phyloP scores from a whole-genome alignment of 768 basidiomycete genomes.

The Lactarius deliciosus region DNA sequence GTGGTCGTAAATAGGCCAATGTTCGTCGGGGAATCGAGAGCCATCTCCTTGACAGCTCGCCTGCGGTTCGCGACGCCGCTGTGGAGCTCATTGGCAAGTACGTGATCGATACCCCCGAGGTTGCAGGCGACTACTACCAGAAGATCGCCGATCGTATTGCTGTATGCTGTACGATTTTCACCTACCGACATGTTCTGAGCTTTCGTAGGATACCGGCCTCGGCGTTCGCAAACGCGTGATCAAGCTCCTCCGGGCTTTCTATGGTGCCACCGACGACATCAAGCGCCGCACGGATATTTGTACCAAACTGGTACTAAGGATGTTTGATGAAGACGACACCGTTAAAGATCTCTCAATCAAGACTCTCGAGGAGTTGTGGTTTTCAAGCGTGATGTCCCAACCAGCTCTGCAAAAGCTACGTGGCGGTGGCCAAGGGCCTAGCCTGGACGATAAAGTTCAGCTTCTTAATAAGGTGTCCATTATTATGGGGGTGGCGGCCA shows the following conservation, averaged over 20 bases:
- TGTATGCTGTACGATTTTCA: constrained; percentile 45
- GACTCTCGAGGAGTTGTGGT: constrained; percentile 91
- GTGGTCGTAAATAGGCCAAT: constrained; percentile 49
- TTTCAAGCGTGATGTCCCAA: constrained; percentile 40
- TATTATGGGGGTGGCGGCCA: constrained; percentile 81
- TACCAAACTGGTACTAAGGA: constrained; percentile 74
- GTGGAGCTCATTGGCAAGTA: constrained; percentile 98
- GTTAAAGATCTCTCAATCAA: constrained; percentile 93
- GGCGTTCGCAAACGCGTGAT: constrained; percentile 94
- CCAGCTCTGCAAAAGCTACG: constrained; percentile 36
- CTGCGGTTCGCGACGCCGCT: constrained; percentile 94
- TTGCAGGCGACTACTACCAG: constrained; percentile 87
- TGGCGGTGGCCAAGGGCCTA: constrained; percentile 32
- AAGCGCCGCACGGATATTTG: constrained; percentile 74
- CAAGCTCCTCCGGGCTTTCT: constrained; percentile 86
- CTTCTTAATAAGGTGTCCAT: constrained; percentile 68
- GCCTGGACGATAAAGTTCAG: constrained; percentile 50
- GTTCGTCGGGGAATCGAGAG: constrained; percentile 87
- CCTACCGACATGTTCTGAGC: constrained; percentile 1
- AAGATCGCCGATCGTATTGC: constrained; percentile 89
- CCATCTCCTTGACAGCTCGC: constrained; percentile 87
- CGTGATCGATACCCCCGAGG: constrained; percentile 82
- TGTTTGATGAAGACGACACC: constrained; percentile 91
- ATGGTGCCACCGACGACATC: constrained; percentile 59
- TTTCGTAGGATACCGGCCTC: constrained; percentile 82